These are phyloP conservation scores for Melocanna baccifera DNA, from an alignment of 176 grass and related monocot genomes.

Conservation along the genomic window DNA sequence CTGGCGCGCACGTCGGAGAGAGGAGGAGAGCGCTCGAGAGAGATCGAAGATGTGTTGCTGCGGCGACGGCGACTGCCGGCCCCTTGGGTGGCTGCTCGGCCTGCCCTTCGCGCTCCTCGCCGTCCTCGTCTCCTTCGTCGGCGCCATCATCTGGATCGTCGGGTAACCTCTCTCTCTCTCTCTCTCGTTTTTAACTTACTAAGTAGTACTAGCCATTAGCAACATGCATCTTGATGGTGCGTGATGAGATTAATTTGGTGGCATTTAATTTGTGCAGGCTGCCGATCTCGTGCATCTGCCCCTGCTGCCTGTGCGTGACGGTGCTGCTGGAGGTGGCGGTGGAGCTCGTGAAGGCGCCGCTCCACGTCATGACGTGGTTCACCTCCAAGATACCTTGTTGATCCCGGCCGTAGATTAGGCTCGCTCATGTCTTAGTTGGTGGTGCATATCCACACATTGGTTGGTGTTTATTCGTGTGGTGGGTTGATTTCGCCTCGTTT, in stretches of 20 bases:
- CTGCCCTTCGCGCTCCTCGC: constrained; percentile 64
- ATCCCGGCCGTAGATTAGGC: not conserved
- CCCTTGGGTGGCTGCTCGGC: constrained; percentile 56
- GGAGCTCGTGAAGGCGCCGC: constrained; percentile 71
- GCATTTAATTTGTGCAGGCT: constrained; percentile 25
- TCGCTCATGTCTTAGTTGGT: not conserved
- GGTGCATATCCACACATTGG: not conserved
- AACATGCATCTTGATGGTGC: not conserved
- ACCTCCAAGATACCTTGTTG: constrained; percentile 72
- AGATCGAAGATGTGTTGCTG: constrained; percentile 36
- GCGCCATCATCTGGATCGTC: constrained; percentile 59
- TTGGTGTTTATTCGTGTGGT: not conserved
- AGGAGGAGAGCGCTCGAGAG: not conserved
- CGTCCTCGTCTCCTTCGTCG: constrained; percentile 64
- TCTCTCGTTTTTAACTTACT: not conserved
- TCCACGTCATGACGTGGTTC: constrained; percentile 81
- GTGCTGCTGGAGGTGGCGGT: constrained; percentile 60
- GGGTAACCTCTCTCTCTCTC: constrained; percentile 21
- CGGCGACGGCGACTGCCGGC: constrained; percentile 44
- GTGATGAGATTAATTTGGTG: not conserved
- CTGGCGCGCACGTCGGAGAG: not conserved
- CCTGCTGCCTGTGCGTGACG: constrained; percentile 74
- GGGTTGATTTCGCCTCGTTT: not conserved
- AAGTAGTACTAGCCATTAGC: not conserved
- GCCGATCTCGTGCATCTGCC: constrained; percentile 73